Evolutionary conservation across 768 basidiomycete genomes (phyloP).

Genomic region (Mycena rosella): DNA sequence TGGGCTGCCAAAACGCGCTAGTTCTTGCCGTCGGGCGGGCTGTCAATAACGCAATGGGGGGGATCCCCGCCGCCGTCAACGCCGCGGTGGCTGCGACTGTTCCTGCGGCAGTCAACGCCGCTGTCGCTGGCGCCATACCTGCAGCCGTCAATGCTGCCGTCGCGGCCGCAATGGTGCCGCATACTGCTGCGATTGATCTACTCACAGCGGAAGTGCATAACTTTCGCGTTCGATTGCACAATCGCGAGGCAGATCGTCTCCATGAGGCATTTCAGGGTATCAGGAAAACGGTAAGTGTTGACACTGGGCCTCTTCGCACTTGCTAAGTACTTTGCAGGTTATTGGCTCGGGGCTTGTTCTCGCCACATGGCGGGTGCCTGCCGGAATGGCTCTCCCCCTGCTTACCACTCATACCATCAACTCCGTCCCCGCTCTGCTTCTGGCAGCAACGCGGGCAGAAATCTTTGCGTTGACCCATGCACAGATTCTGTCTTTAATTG

Average conservation of each 20-base stretch:
- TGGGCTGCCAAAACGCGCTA: no score
- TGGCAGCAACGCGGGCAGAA: background rate
- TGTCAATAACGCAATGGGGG: background rate
- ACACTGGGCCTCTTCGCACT: background rate
- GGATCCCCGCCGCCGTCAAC: background rate
- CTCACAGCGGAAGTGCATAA: background rate
- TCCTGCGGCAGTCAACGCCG: background rate
- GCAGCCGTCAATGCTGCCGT: background rate
- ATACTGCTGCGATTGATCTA: background rate
- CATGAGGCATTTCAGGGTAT: background rate
- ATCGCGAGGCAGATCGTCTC: background rate
- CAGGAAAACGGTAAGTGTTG: background rate
- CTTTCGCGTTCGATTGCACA: background rate
- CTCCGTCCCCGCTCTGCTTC: background rate
- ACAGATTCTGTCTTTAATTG: background rate
- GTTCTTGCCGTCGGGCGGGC: background rate
- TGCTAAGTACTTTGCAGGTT: background rate
- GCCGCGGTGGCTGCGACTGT: background rate
- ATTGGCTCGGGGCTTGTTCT: background rate
- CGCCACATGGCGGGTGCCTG: background rate
- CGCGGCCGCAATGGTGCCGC: background rate
- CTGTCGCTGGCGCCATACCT: background rate
- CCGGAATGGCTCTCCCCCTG: background rate
- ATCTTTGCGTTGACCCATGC: background rate
- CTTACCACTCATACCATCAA: background rate